Percentiles rank a stretch among this genome's conserved stretches.
phyloP scores from a whole-genome alignment of 148 eudicot genomes.

The Silene conica region DNA sequence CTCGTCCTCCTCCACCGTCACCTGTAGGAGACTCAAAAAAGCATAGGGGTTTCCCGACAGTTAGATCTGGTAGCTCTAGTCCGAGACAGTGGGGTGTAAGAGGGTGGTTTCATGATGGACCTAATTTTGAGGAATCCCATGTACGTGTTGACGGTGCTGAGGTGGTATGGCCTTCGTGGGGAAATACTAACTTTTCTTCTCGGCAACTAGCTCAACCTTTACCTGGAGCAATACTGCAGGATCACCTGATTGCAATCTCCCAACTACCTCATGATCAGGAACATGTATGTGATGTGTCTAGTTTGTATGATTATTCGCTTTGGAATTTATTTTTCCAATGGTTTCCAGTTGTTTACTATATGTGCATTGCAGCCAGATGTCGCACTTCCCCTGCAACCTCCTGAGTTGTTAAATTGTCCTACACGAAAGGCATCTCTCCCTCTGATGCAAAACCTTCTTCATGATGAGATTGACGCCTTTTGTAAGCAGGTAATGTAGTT shows the following conservation, averaged over 20 bases:
- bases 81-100: slow-evolving; percentile 93
- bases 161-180: slow-evolving; percentile 94
- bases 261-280: slow-evolving; percentile 92
- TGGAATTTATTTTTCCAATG: slow-evolving; percentile 7
- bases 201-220: slow-evolving; percentile 73
- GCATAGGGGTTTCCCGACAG: slow-evolving; percentile 88
- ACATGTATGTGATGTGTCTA: slow-evolving; percentile 50
- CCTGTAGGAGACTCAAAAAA: slow-evolving; percentile 80
- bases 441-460: slow-evolving; percentile 68
- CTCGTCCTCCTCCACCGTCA: slow-evolving; percentile 91
- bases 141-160: slow-evolving; percentile 80
- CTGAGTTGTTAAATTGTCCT: slow-evolving; percentile 54
- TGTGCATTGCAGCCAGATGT: slow-evolving; percentile 73
- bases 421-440: slow-evolving; percentile 53
- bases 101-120: slow-evolving; percentile 83
- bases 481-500: slow-evolving; percentile 79
- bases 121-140: slow-evolving; percentile 71
- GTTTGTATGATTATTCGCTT: not conserved
- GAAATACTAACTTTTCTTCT: slow-evolving; percentile 62
- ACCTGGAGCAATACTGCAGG: slow-evolving; percentile 83
- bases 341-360: slow-evolving; percentile 14
- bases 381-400: slow-evolving; percentile 74
- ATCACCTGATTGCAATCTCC: slow-evolving; percentile 79
- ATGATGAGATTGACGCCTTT: slow-evolving; percentile 86
- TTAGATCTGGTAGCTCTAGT: slow-evolving; percentile 98